Percentiles rank a stretch among this genome's conserved stretches.
phyloP scores from a whole-genome alignment of 495 filamentous ascomycete species.

The Hypoxylon lienhwacheense region DNA sequence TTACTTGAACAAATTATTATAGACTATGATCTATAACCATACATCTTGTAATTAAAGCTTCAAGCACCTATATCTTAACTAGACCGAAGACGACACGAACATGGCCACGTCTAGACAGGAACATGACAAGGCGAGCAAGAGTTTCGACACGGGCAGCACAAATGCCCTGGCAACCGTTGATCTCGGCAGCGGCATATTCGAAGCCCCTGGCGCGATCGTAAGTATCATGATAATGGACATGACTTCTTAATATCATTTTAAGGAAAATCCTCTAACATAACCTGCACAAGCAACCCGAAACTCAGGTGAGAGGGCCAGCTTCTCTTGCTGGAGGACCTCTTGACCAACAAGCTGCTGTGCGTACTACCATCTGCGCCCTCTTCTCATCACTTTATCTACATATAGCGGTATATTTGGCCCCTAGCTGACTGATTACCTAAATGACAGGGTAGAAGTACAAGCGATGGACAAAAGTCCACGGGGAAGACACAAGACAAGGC shows the following conservation, averaged over 20 bases:
- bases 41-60: too few species aligned
- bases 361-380: too few species aligned
- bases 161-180: conserved; percentile 18
- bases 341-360: conserved; percentile 7
- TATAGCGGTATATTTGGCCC: neutral
- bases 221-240: too few species aligned
- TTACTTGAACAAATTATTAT: too few species aligned
- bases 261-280: neutral
- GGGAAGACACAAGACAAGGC: neutral
- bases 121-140: conserved; percentile 15
- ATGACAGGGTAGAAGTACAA: conserved; percentile 1
- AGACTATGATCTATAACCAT: too few species aligned
- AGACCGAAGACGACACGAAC: neutral
- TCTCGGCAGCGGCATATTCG: conserved; percentile 14
- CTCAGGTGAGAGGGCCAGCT: neutral
- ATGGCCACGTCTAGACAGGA: conserved; percentile 7
- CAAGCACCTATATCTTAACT: neutral
- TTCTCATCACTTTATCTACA: neutral
- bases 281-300: conserved; percentile 9
- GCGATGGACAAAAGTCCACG: neutral
- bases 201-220: conserved; percentile 13
- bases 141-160: conserved; percentile 10
- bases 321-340: conserved; percentile 2
- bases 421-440: neutral
- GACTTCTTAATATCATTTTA: neutral